Conservation (phyloP, 768 basidiomycete species). For the Coprinopsis sp. region DNA sequence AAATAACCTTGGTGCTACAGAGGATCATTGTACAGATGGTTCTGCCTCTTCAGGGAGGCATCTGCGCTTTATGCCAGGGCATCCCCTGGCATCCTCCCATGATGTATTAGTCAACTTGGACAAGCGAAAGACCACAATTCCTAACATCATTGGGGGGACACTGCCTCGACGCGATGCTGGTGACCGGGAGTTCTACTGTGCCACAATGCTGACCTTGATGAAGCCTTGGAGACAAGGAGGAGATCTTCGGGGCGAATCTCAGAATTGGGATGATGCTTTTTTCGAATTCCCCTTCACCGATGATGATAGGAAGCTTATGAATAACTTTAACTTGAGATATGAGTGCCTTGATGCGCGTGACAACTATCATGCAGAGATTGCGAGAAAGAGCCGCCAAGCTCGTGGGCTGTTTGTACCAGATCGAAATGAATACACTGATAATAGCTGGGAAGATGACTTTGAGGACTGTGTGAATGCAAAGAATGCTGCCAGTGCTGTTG, state of each 20-base stretch:
- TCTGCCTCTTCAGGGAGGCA: not conserved
- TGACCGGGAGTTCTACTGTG: conserved; percentile 26
- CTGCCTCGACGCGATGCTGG: conserved; percentile 28
- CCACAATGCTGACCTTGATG: conserved; percentile 27
- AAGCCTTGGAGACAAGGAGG: conserved; percentile 25
- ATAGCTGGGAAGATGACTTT: too few species aligned
- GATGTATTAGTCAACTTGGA: conserved; percentile 2
- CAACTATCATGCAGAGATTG: too few species aligned
- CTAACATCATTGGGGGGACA: conserved; percentile 26
- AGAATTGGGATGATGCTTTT: conserved; percentile 25
- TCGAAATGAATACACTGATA: too few species aligned
- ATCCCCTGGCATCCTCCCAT: conserved; percentile 19
- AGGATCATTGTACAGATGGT: conserved; percentile 5
- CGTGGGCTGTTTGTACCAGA: too few species aligned
- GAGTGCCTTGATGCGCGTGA: conserved; percentile 34
- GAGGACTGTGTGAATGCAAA: too few species aligned
- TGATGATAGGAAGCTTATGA: conserved; percentile 17
- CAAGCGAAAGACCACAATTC: conserved; percentile 10
- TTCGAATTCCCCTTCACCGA: conserved; percentile 11
- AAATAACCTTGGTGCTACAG: conserved; percentile 1
- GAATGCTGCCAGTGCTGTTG: too few species aligned
- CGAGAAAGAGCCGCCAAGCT: too few species aligned
- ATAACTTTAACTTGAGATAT: conserved; percentile 28
- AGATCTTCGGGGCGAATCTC: conserved; percentile 16
- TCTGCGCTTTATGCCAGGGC: conserved; percentile 7